Conservation (phyloP, 1,139 yeast species). For the Candida sp. region DNA sequence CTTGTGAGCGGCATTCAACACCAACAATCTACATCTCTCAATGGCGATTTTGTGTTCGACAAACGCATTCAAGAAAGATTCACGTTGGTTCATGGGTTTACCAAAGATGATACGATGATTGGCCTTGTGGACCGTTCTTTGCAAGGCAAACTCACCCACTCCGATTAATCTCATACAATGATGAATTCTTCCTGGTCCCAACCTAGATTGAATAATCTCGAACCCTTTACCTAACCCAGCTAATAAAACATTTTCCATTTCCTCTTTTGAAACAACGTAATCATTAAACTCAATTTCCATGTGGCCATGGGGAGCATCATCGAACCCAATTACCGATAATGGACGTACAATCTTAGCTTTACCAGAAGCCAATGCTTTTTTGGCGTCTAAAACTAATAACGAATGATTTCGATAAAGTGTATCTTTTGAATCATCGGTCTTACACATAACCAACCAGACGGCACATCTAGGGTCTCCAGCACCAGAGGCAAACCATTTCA, state of each 20-base stretch:
- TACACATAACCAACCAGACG: slow-evolving; percentile 68
- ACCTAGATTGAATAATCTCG: slow-evolving; percentile 64
- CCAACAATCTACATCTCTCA: slow-evolving; percentile 55
- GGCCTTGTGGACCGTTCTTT: slow-evolving; percentile 53
- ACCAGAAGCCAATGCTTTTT: slow-evolving; percentile 51
- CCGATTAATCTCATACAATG: slow-evolving; percentile 75
- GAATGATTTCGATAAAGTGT: slow-evolving; percentile 53
- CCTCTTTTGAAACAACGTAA: slow-evolving; percentile 45
- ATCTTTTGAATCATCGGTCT: slow-evolving; percentile 40
- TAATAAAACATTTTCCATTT: slow-evolving; percentile 36
- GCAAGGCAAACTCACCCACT: slow-evolving; percentile 59
- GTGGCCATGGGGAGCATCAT: slow-evolving; percentile 77
- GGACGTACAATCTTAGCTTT: slow-evolving; percentile 52
- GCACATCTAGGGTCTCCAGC: slow-evolving; percentile 69
- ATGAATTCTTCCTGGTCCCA: slow-evolving; percentile 74
- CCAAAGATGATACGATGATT: slow-evolving; percentile 57
- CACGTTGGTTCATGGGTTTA: slow-evolving; percentile 50
- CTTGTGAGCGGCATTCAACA: slow-evolving; percentile 63
- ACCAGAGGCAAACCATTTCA: slow-evolving; percentile 76
- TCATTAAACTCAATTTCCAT: slow-evolving; percentile 57
- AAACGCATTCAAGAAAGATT: slow-evolving; percentile 46
- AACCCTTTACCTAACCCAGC: slow-evolving; percentile 61
- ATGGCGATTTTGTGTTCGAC: slow-evolving; percentile 61
- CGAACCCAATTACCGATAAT: slow-evolving; percentile 58
- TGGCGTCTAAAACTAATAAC: slow-evolving; percentile 55